Evolutionary conservation across 2,329 filamentous ascomycete species (phyloP).

Genomic region (Geoglossum cookeanum): DNA sequence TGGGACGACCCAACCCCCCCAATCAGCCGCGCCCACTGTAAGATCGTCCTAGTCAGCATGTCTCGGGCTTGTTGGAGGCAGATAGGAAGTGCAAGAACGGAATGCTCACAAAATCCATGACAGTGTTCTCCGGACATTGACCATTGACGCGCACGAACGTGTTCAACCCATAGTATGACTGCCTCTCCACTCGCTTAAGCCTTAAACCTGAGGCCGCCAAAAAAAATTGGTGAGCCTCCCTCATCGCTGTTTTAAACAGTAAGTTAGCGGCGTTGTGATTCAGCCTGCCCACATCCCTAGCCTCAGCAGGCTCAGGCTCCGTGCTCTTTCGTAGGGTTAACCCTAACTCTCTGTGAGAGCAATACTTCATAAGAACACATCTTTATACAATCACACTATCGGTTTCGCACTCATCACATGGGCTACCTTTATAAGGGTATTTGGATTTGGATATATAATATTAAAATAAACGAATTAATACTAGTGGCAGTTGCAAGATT

Average conservation of each 20-base stretch:
- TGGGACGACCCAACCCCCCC: constrained; percentile 31
- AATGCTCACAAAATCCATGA: constrained; percentile 38
- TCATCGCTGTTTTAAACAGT: no score
- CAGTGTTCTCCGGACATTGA: constrained; percentile 8
- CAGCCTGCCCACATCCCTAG: no score
- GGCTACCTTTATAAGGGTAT: not conserved
- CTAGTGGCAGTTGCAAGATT: no score
- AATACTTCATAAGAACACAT: no score
- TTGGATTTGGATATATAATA: no score
- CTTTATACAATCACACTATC: no score
- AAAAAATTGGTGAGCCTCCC: no score
- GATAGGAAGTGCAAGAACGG: not conserved
- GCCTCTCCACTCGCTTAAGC: not conserved
- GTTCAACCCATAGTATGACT: not conserved
- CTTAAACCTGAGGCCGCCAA: not conserved
- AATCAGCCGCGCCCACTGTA: constrained; percentile 41
- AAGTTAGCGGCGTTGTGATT: no score
- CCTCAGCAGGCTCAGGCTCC: no score
- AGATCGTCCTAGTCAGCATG: constrained; percentile 27
- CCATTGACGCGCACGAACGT: not conserved
- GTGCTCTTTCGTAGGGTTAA: no score
- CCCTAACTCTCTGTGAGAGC: no score
- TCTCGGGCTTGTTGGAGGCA: constrained; percentile 4
- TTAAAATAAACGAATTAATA: no score
- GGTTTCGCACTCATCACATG: not conserved